Evolutionary conservation across 1,284 basidiomycete genomes (phyloP), one percentile per base, ranked within the genome.

Genomic region (Rhizopogon parksii): DNA sequence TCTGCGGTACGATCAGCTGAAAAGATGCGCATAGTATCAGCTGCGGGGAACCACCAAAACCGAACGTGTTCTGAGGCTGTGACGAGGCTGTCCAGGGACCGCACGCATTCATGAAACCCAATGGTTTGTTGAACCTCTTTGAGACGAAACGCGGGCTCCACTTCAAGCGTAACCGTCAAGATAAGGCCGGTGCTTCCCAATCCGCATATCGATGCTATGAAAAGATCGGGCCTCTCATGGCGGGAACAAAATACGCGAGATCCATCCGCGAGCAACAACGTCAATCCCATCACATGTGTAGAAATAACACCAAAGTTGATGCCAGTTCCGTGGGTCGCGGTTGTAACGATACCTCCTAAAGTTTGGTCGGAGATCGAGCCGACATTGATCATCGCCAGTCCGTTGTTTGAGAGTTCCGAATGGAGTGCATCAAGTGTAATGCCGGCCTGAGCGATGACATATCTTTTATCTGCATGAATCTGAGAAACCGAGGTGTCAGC

Each of bases 341-440:
- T 99, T 8, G 93, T 88, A 62, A 99, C 79, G 57, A 95, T 82
- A 32, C 95, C 95, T n/a, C 81, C 95, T 56, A 99, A 78, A 2
- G 94, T 94, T 69, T 98, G 95, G 68, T 97, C 93, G 36, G 92
- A 95, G 65, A 99, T 98, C 37, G 93, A 95, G 37, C 96, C 96
- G 55, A 98, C 78, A 68, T 93, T 96, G 63, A 81, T 83, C 79
- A 99, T 85, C 40, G 94, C 93, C 19, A 97, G 79, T 27, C 77
- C 76, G 59, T 85, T 73, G n/a, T 73, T 67, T 35, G 78, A 82
- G 48, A 98, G 85, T 21, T 72, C 72, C 36, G 64, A 69, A 53
- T 94, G 88, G 12, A 95, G 76, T 48, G 77, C 74, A 55, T 84
- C 75, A 52, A 96, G 80, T 6, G 80, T 84, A 62, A 95, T 90